These are phyloP conservation scores for Fimicolochytrium jonesii DNA, from an alignment of 192 early-diverging fungal species.

Conservation along the genomic window DNA sequence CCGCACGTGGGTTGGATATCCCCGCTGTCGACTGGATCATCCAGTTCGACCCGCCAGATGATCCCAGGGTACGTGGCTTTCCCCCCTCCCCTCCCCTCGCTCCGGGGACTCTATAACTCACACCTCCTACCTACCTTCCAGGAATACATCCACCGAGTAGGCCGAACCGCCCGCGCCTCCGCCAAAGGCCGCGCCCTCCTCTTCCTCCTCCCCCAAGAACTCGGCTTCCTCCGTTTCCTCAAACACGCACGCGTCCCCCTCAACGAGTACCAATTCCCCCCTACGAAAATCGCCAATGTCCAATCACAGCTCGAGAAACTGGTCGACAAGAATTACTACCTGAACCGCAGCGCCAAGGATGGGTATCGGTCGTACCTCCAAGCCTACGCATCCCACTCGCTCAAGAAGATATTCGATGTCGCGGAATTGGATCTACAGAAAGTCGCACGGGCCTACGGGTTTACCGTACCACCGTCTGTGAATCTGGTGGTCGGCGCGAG, in stretches of 20 bases:
- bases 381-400: slow-evolving; percentile 90
- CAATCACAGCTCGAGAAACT: slow-evolving; percentile 96
- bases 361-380: slow-evolving; percentile 95
- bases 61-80: slow-evolving; percentile 65
- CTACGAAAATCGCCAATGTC: slow-evolving; percentile 91
- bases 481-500: slow-evolving; percentile 58
- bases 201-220: slow-evolving; percentile 89
- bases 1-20: slow-evolving; percentile 95
- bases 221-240: slow-evolving; percentile 92
- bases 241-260: slow-evolving; percentile 98
- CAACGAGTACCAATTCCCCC: slow-evolving; percentile 98
- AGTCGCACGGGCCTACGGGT: slow-evolving; percentile 92
- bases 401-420: slow-evolving; percentile 96
- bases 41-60: slow-evolving; percentile 99
- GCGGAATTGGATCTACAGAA: slow-evolving; percentile 85
- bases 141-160: slow-evolving; percentile 50
- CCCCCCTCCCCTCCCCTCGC: too few relatives aligned
- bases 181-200: slow-evolving; percentile 87
- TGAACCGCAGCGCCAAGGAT: slow-evolving; percentile 92
- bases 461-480: slow-evolving; percentile 93
- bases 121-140: slow-evolving; percentile 1
- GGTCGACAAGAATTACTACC: slow-evolving; percentile 96
- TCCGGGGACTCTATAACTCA: too few relatives aligned
- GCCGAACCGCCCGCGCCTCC: slow-evolving; percentile 93
- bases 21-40: slow-evolving; percentile 99